Percentiles rank a stretch among this genome's conserved stretches.
Conservation (phyloP, 106 monocot genomes). For the Phalaenopsis aphrodite region DNA sequence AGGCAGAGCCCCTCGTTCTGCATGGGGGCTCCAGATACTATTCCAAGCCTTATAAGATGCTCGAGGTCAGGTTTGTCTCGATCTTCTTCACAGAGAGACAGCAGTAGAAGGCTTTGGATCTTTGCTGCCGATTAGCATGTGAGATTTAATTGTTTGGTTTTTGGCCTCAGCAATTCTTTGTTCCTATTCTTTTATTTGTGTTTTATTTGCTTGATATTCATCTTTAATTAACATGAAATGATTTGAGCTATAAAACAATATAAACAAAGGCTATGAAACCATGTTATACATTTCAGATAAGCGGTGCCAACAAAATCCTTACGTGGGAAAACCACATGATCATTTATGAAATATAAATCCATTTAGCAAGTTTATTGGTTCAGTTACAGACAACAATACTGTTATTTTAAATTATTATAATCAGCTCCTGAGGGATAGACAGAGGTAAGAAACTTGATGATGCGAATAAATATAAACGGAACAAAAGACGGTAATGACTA, state of each 20-base stretch:
- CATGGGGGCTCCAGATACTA: slow-evolving; percentile 38
- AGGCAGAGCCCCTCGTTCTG: slow-evolving; percentile 39
- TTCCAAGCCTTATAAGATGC: slow-evolving; percentile 42
- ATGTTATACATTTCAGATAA: too few species aligned
- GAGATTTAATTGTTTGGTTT: neutral
- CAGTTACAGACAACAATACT: too few species aligned
- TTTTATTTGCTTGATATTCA: neutral
- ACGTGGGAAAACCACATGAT: too few species aligned
- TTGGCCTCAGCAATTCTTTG: neutral
- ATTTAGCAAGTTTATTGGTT: too few species aligned
- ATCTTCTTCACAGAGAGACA: slow-evolving; percentile 39
- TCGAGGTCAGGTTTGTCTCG: slow-evolving; percentile 22
- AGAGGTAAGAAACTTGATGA: neutral
- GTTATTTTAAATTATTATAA: neutral
- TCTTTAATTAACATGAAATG: too few species aligned
- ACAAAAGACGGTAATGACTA: neutral
- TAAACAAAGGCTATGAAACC: too few species aligned
- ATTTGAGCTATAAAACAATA: too few species aligned
- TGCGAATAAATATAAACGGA: neutral
- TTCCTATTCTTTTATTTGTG: slow-evolving; percentile 5
- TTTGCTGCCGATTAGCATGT: slow-evolving; percentile 22
- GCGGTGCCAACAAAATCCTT: too few species aligned
- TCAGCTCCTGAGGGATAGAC: slow-evolving; percentile 3
- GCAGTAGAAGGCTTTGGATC: slow-evolving; percentile 32
- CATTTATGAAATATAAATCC: too few species aligned